These are phyloP conservation scores for Candida sojae DNA, from an alignment of 1,139 yeast species.

Conservation along the genomic window DNA sequence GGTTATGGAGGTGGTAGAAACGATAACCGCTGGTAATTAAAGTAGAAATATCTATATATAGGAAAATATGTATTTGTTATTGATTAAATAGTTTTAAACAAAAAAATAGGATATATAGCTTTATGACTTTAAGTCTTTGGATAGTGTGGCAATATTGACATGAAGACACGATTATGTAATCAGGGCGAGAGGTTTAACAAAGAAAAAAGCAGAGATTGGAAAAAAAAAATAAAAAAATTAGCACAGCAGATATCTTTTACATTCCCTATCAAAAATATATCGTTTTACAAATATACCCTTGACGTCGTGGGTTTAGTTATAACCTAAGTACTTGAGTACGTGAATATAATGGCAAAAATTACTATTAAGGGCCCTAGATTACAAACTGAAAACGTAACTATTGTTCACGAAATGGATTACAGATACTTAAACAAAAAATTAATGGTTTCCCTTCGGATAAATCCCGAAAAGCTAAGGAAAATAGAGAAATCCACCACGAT, in stretches of 20 bases:
- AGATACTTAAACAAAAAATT: not conserved
- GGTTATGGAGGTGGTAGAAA: conserved; percentile 3
- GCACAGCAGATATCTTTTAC: too few species aligned
- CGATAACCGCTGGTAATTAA: conserved; percentile 1
- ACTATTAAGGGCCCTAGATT: not conserved
- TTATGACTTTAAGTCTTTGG: too few species aligned
- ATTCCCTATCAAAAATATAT: too few species aligned
- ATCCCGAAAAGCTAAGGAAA: not conserved
- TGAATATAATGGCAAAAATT: not conserved
- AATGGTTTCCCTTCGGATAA: not conserved
- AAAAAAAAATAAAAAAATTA: too few species aligned
- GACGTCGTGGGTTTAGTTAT: too few species aligned
- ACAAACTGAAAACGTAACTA: not conserved
- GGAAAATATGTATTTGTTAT: not conserved
- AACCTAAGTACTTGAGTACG: too few species aligned
- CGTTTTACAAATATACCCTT: too few species aligned
- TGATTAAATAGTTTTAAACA: not conserved
- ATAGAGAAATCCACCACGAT: not conserved
- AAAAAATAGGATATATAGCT: not conserved
- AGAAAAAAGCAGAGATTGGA: too few species aligned
- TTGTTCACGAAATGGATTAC: not conserved
- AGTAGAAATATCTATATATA: not conserved
- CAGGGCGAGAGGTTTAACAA: too few species aligned
- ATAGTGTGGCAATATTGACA: too few species aligned
- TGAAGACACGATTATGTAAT: too few species aligned